Percentiles rank a stretch among this genome's conserved stretches.
Evolutionary conservation across 306 rosid genomes (phyloP).

Genomic region (Malus asiatica): DNA sequence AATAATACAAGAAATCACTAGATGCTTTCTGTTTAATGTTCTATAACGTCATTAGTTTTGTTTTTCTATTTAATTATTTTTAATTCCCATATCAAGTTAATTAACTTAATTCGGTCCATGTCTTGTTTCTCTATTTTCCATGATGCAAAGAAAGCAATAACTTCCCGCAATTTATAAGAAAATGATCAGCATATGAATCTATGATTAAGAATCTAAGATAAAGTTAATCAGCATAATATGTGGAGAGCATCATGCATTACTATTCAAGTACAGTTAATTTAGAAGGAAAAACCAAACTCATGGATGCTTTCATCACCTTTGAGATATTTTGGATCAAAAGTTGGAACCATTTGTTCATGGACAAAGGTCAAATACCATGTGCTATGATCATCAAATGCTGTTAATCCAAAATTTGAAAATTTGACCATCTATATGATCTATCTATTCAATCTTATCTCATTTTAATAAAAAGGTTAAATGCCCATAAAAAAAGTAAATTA

Average conservation of each 20-base stretch:
- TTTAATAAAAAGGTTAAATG: background rate
- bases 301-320: background rate
- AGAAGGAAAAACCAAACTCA: background rate
- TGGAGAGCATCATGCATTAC: constrained; percentile 1
- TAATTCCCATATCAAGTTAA: background rate
- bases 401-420: background rate
- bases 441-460: background rate
- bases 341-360: background rate
- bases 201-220: background rate
- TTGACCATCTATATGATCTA: background rate
- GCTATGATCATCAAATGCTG: background rate
- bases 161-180: background rate
- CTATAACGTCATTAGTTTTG: background rate
- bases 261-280: background rate
- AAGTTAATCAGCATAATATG: background rate
- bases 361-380: background rate
- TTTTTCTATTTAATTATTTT: background rate
- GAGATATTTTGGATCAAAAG: background rate
- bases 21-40: background rate
- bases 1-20: background rate
- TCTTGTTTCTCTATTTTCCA: background rate
- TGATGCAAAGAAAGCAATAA: background rate
- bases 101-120: background rate
- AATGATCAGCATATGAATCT: background rate
- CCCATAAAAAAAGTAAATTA: background rate